These are phyloP conservation scores for Hypoxylon sp. DNA, from an alignment of 2,329 filamentous ascomycete genomes.

Conservation along the genomic window DNA sequence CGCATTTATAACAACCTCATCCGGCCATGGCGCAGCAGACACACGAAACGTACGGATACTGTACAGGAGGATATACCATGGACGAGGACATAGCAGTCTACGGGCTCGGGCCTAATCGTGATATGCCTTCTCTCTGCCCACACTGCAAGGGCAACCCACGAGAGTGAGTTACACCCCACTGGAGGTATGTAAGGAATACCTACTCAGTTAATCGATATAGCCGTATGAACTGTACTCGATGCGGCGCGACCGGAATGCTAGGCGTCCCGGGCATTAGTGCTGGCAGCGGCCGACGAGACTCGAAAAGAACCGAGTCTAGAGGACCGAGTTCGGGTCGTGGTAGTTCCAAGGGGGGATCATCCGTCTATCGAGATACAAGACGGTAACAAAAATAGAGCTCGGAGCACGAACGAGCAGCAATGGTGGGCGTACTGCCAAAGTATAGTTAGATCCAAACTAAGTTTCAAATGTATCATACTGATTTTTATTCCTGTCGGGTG, in stretches of 20 bases:
- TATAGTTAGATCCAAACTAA: no score
- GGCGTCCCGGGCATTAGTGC: conserved; percentile 27
- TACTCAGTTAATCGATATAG: conserved; percentile 19
- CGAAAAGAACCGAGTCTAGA: conserved; percentile 22
- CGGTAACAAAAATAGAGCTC: conserved; percentile 1
- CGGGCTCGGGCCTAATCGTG: conserved; percentile 32
- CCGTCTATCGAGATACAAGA: conserved; percentile 24
- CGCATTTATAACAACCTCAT: not conserved
- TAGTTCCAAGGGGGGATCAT: conserved; percentile 26
- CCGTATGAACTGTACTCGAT: conserved; percentile 25
- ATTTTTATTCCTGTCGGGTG: no score
- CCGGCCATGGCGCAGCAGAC: conserved; percentile 24
- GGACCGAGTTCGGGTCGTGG: conserved; percentile 33
- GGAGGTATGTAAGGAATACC: rapidly evolving
- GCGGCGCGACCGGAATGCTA: conserved; percentile 35
- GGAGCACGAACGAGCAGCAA: no score
- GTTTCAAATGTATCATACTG: no score
- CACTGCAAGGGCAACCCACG: conserved; percentile 38
- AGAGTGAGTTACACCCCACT: conserved; percentile 14
- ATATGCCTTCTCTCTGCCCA: conserved; percentile 36
- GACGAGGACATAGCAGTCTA: conserved; percentile 34
- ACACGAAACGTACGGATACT: conserved; percentile 21
- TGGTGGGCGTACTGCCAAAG: no score
- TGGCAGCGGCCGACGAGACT: conserved; percentile 14
- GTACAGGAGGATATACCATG: conserved; percentile 9